phyloP scores from a whole-genome alignment of 352 stramenopile genomes.

The Pythium aquatile region DNA sequence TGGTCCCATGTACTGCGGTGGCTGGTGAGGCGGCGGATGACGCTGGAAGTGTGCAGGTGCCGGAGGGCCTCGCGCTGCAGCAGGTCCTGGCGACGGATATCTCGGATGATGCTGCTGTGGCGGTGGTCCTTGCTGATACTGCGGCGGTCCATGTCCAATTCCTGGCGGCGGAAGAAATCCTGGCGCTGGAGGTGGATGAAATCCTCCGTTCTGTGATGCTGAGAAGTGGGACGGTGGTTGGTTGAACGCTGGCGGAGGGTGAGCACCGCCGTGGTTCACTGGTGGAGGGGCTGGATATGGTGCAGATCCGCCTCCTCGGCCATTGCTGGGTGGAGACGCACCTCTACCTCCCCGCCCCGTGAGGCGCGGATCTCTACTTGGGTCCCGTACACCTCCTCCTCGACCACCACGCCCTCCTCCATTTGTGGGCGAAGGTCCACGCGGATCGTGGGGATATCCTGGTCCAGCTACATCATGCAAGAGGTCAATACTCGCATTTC shows the following conservation, averaged over 20 bases:
- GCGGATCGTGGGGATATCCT: neutral
- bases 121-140: slow-evolving; percentile 2
- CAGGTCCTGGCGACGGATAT: neutral
- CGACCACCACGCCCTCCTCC: slow-evolving; percentile 13
- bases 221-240: slow-evolving; percentile 1
- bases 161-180: neutral
- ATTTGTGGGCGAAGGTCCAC: slow-evolving; percentile 19
- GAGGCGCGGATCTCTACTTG: slow-evolving; percentile 14
- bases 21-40: neutral
- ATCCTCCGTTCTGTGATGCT: slow-evolving; percentile 5
- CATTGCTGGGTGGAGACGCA: neutral
- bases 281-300: neutral
- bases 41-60: neutral
- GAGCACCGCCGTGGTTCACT: neutral
- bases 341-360: slow-evolving; percentile 11
- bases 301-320: slow-evolving; percentile 1
- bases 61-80: neutral
- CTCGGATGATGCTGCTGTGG: neutral
- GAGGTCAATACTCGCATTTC: neutral
- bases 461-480: slow-evolving; percentile 1
- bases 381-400: slow-evolving; percentile 13
- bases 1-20: neutral
- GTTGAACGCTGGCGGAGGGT: neutral
- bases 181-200: slow-evolving; percentile 1
- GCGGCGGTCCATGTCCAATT: neutral